Percentiles rank a stretch among this genome's conserved stretches.
These are phyloP conservation scores for Arthroderma sp. DNA, from an alignment of 2,329 filamentous ascomycete genomes.

Conservation along the genomic window DNA sequence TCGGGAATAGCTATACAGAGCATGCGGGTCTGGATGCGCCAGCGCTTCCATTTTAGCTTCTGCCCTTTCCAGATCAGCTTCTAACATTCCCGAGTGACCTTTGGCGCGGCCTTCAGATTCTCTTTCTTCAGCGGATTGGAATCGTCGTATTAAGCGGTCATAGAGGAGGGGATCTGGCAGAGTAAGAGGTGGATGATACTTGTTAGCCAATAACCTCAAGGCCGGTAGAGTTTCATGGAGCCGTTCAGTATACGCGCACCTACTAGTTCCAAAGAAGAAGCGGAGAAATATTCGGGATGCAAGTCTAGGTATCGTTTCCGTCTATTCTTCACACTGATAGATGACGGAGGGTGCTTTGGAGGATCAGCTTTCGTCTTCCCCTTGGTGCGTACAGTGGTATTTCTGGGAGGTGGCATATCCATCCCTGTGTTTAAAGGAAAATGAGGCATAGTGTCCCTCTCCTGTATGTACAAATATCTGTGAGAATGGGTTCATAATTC, in stretches of 20 bases:
- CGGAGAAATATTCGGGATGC: constrained; percentile 57
- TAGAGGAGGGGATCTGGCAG: constrained; percentile 62
- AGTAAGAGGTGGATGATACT: constrained; percentile 18
- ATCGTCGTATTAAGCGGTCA: constrained; percentile 63
- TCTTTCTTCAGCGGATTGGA: constrained; percentile 60
- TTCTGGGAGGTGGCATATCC: constrained; percentile 5
- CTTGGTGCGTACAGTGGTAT: neutral
- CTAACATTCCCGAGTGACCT: constrained; percentile 65
- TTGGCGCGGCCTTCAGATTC: constrained; percentile 59
- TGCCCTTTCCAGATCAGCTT: constrained; percentile 62
- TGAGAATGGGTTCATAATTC: no score
- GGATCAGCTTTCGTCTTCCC: constrained; percentile 4
- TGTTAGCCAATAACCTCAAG: neutral
- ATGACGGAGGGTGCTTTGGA: constrained; percentile 19
- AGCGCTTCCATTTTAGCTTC: constrained; percentile 60
- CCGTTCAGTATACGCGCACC: constrained; percentile 28
- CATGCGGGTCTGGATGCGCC: constrained; percentile 38
- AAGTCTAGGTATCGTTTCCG: constrained; percentile 62
- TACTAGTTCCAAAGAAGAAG: constrained; percentile 48
- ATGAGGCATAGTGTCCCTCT: constrained; percentile 20
- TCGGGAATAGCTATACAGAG: constrained; percentile 37
- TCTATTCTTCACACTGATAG: constrained; percentile 56
- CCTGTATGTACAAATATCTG: neutral
- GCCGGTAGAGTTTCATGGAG: constrained; percentile 3
- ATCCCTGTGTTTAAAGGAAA: constrained; percentile 24